A percentile compares a stretch with the other conserved stretches of the same genome.
These are phyloP conservation scores for Loxodes magnus DNA, from an alignment of 73 alveolate genomes.

Conservation along the genomic window DNA sequence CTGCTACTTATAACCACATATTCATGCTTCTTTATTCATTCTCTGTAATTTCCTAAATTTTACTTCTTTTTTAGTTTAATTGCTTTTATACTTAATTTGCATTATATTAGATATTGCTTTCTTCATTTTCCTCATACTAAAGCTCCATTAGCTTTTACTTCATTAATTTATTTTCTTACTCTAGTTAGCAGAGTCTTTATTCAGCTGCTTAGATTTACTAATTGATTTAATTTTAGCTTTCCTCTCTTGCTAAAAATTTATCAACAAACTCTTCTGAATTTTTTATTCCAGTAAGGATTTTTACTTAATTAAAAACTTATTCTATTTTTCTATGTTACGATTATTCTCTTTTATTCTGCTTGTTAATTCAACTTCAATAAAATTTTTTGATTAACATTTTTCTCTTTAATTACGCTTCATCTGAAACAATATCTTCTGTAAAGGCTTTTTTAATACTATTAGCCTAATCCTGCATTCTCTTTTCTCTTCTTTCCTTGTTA, in stretches of 20 bases:
- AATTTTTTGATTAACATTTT: slow-evolving; percentile 24
- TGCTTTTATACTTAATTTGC: no score
- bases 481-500: slow-evolving; percentile 30
- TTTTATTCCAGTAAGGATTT: slow-evolving; percentile 40
- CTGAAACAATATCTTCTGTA: slow-evolving; percentile 45
- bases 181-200: slow-evolving; percentile 32
- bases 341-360: slow-evolving; percentile 53
- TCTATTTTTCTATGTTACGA: slow-evolving; percentile 31
- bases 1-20: no score
- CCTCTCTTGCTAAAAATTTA: slow-evolving; percentile 48
- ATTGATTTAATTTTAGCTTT: slow-evolving; percentile 32
- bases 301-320: slow-evolving; percentile 38
- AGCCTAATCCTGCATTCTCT: slow-evolving; percentile 25
- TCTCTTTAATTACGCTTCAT: slow-evolving; percentile 39
- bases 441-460: slow-evolving; percentile 58
- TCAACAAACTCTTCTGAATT: slow-evolving; percentile 45
- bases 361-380: slow-evolving; percentile 41
- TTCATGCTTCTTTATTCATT: no score
- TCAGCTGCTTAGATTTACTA: slow-evolving; percentile 41
- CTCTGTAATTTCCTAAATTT: no score
- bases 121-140: background rate
- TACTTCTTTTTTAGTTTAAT: no score
- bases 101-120: no score
- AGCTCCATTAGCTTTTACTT: background rate
- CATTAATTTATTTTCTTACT: slow-evolving; percentile 27